Base-by-base conservation (phyloP, 768 basidiomycete genomes). In the Basidioascus undulatus region DNA sequence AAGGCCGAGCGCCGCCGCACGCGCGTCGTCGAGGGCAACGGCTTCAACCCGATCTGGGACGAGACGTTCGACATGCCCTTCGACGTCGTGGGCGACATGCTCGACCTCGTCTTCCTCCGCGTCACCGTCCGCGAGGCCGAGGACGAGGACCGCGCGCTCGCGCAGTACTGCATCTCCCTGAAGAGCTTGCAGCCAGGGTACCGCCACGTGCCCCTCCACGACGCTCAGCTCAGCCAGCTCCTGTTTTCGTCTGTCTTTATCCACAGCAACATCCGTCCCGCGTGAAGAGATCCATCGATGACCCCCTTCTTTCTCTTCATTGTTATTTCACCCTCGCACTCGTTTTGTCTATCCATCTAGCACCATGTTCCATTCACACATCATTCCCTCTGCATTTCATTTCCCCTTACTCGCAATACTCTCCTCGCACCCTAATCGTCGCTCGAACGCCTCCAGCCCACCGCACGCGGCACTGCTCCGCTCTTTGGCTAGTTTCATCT, bases 181-280 rank as follows among this genome's bases (percentile, higher is more conserved):
- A 74, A 72, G 8, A 71, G 71, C 55, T 59, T 82, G 46, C 70
- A 34, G 21, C 8, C 48, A 82, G 87, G 89, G 2, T 94, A 76
- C 54, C 72, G 81, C 7, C 80, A 96, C 58, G 57, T 96, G 5
- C 84, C 89, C 0, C 61, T 96, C 27, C 80, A 84, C 51, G 89
- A 96, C 57, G 60, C 69, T 2, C 76, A 86, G 54, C 70, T 82
- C 33, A 76, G 77, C 30, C 83, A 86, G 52, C 80, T 76, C 52
- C 62, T 94, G 37, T 94, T 87, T 58, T 82, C 86, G 19, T 86
- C 86, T n/a, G 63, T 96, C 15, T 92, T 94, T 51, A 74, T 89
- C 18, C 60, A 68, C 41, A 68, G 75, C 35, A 59, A 65, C 15
- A 56, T 82, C 28, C 52, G 57, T 3, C 59, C 63, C 23, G 55